A percentile compares a stretch with the other conserved stretches of the same genome.
These are phyloP conservation scores for Trichoderma gracile DNA, from an alignment of 2,329 filamentous ascomycete genomes.

Conservation along the genomic window DNA sequence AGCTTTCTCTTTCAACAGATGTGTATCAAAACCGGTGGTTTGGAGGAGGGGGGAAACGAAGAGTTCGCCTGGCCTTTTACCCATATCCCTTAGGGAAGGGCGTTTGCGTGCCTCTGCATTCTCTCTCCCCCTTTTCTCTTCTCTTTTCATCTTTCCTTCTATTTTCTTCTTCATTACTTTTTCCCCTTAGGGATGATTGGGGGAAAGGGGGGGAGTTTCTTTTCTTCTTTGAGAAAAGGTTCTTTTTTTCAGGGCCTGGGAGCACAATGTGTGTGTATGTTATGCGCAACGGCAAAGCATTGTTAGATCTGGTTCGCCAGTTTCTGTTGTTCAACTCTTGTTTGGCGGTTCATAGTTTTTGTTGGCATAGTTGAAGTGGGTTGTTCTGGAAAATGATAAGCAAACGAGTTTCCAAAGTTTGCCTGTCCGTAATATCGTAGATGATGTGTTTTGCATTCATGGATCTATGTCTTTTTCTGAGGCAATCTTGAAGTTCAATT, in stretches of 20 bases:
- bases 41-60: not conserved
- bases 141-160: not conserved
- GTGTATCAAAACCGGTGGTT: slow-evolving; percentile 2
- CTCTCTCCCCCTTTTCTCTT: not conserved
- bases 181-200: not conserved
- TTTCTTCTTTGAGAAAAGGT: not conserved
- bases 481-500: too few relatives aligned
- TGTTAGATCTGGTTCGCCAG: slow-evolving; percentile 3
- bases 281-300: slow-evolving; percentile 4
- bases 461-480: too few relatives aligned
- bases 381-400: not conserved
- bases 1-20: not conserved
- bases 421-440: too few relatives aligned
- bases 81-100: too few relatives aligned
- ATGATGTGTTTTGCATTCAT: too few relatives aligned
- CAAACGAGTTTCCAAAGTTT: not conserved
- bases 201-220: too few relatives aligned
- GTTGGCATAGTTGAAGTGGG: not conserved
- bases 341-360: not conserved
- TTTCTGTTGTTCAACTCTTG: not conserved
- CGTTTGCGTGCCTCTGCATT: not conserved
- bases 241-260: not conserved
- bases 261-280: slow-evolving; percentile 2
- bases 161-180: not conserved
- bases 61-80: too few relatives aligned